These are phyloP conservation scores for Candida alai DNA, from an alignment of 805 yeast species.

Conservation along the genomic window DNA sequence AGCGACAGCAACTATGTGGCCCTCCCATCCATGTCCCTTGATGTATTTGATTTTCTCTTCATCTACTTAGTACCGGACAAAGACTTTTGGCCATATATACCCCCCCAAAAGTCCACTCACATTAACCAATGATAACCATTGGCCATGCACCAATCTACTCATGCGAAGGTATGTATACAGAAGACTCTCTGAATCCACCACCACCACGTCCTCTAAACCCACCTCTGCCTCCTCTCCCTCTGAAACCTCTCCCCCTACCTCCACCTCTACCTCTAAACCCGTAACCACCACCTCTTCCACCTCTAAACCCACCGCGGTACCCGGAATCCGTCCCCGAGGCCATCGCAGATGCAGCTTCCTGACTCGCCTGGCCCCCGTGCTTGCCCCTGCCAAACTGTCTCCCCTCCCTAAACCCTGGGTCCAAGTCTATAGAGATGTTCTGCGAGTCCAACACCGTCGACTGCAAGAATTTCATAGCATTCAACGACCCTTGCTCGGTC, in stretches of 20 bases:
- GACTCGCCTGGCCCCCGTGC: constrained; percentile 87
- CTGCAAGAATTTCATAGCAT: constrained; percentile 78
- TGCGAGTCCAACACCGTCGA: constrained; percentile 84
- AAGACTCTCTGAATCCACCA: constrained; percentile 35
- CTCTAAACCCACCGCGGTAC: constrained; percentile 20
- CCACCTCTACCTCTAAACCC: constrained; percentile 45
- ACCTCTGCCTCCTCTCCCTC: constrained; percentile 34
- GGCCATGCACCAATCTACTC: no score
- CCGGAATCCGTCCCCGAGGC: constrained; percentile 8
- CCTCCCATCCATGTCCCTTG: no score
- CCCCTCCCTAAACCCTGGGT: constrained; percentile 94
- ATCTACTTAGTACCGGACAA: no score
- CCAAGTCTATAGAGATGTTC: constrained; percentile 79
- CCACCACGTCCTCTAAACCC: constrained; percentile 43
- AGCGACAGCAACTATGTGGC: no score
- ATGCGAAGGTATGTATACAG: constrained; percentile 20
- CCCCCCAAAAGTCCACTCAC: no score
- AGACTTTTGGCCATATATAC: no score
- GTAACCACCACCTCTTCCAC: constrained; percentile 23
- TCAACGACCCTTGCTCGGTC: constrained; percentile 64
- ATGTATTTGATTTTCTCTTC: no score
- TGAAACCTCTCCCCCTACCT: no score
- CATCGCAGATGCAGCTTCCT: constrained; percentile 42
- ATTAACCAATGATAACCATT: no score
- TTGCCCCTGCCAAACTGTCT: constrained; percentile 93